Conservation (phyloP, 768 basidiomycete species). For the Tephrocybe rancida region DNA sequence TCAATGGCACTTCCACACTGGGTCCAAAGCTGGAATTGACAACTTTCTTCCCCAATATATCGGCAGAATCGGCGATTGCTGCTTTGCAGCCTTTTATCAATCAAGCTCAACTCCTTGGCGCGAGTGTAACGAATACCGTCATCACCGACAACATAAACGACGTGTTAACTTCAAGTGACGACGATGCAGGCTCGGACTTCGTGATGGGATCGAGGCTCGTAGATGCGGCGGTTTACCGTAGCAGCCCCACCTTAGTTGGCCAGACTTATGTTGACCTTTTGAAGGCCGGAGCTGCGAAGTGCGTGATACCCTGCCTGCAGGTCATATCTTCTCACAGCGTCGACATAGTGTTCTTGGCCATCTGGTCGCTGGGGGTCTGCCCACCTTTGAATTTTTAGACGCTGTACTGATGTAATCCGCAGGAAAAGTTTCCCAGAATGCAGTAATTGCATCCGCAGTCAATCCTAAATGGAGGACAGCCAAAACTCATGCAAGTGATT, state of each 20-base stretch:
- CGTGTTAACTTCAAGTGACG: slow-evolving; percentile 14
- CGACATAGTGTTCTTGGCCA: slow-evolving; percentile 18
- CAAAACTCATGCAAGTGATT: slow-evolving; percentile 33
- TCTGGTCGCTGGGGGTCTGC: slow-evolving; percentile 24
- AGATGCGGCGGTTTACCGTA: slow-evolving; percentile 15
- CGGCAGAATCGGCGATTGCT: slow-evolving; percentile 13
- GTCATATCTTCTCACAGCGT: not conserved
- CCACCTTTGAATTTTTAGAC: not conserved
- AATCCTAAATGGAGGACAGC: slow-evolving; percentile 38
- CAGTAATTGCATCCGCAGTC: slow-evolving; percentile 31
- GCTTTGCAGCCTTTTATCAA: slow-evolving; percentile 23
- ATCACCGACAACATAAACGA: slow-evolving; percentile 16
- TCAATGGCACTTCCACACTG: not conserved
- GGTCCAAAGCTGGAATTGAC: not conserved
- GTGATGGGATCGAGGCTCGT: slow-evolving; percentile 22
- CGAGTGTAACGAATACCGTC: slow-evolving; percentile 5
- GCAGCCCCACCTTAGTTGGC: slow-evolving; percentile 18
- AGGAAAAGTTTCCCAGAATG: slow-evolving; percentile 36
- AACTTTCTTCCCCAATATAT: slow-evolving; percentile 23
- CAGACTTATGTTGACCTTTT: slow-evolving; percentile 22
- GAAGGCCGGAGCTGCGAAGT: slow-evolving; percentile 18
- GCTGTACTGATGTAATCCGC: not conserved
- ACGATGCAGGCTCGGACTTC: slow-evolving; percentile 10
- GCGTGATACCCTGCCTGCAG: not conserved
- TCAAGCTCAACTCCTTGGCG: slow-evolving; percentile 18